Evolutionary conservation across 1,139 yeast species (phyloP), one percentile per base, ranked within the genome.

Genomic region (Pichia sp.): DNA sequence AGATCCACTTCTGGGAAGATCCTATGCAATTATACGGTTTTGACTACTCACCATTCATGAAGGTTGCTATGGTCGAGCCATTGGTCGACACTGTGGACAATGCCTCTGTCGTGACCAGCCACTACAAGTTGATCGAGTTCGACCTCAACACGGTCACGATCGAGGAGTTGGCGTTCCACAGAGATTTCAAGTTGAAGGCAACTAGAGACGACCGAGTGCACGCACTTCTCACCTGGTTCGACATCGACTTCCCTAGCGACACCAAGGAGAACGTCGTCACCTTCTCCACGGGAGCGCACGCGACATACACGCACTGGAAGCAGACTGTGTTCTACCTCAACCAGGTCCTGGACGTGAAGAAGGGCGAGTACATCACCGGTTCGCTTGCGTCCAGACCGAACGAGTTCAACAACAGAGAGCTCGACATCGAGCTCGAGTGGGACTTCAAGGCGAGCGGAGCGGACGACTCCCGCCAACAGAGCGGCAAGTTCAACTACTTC

Each of bases 201-300:
- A 78, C 82, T 44, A 82, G 91, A 62, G 81, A 80, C 60, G 99
- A 93, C 60, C 72, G 77, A 58, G 79, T 94, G 54, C 97, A 90
- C 61, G 99, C 97, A 31, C 72, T 87, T 54, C 82, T 94, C 54
- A 85, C 91, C 21, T 93, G 98, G 97, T 93, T 91, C 66, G 99
- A 93, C 63, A 87, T 91, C 61, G 90, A 80, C 58, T 93, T 93
- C 77, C 87, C 89, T 49, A 67, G 66, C 33, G 67, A 62, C 42
- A 42, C 48, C 6, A 57, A 61, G 30, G 75, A 76, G 50, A 81
- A 79, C 56, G 78, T 75, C 50, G 56, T 54, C 20, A 43, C 38
- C 8, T 85, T 87, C 61, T 80, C 86, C 34, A 87, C 96, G 18
- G 95, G 95, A 30, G 93, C 96, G 38, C 85, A 83, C 73, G 79